Conservation (phyloP, 352 stramenopile species). For the Pythium guiyangense region DNA sequence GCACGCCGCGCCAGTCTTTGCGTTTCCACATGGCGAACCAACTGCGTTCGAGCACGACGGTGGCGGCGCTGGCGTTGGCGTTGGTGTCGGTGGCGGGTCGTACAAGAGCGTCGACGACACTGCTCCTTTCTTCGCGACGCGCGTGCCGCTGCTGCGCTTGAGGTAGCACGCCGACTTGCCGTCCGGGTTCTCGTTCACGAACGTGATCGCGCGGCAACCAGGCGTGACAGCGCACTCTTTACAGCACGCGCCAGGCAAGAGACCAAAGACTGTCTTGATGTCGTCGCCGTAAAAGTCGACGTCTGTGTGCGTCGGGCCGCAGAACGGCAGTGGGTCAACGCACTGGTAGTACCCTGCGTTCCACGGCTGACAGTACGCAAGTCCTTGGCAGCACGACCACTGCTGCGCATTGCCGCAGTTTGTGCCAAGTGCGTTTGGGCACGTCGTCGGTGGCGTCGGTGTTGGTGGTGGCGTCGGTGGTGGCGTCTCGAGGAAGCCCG, state of each 20-base stretch:
- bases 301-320: conserved; percentile 38
- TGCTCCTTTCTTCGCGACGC: conserved; percentile 1
- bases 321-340: conserved; percentile 25
- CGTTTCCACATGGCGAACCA: conserved; percentile 29
- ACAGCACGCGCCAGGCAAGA: conserved; percentile 33
- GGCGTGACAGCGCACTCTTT: conserved; percentile 31
- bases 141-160: conserved; percentile 19
- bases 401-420: conserved; percentile 26
- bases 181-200: conserved; percentile 50
- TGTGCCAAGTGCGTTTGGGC: conserved; percentile 19
- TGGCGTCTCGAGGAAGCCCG: conserved; percentile 10
- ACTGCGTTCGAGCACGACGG: conserved; percentile 22
- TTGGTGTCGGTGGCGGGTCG: conserved; percentile 6
- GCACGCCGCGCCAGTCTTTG: conserved; percentile 27
- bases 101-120: background rate
- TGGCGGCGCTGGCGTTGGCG: background rate
- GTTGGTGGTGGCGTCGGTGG: background rate
- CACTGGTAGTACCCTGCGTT: conserved; percentile 62
- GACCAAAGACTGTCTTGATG: conserved; percentile 31
- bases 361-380: conserved; percentile 58
- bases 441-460: conserved; percentile 4
- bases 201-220: conserved; percentile 54
- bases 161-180: conserved; percentile 50
- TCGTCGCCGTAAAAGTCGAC: conserved; percentile 46
- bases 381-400: conserved; percentile 30